phyloP scores from a whole-genome alignment of 192 early-diverging fungal species.

The Spinellus fusiger region DNA sequence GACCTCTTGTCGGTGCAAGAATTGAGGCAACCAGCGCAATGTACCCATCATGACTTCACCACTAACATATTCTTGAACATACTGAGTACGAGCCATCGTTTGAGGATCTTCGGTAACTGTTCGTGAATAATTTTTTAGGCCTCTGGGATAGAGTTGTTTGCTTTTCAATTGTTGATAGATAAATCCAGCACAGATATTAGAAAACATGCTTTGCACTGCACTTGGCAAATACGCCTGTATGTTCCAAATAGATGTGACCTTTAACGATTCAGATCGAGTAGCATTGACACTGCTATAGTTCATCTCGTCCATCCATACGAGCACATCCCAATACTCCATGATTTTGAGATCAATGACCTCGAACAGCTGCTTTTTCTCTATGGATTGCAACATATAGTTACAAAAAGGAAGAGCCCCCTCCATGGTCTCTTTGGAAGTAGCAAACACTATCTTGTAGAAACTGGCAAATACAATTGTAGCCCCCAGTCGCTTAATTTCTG shows the following conservation, averaged over 20 bases:
- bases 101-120: slow-evolving; percentile 16
- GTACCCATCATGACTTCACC: slow-evolving; percentile 59
- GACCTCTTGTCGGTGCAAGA: slow-evolving; percentile 38
- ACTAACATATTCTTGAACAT: slow-evolving; percentile 44
- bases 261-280: not conserved
- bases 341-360: slow-evolving; percentile 63
- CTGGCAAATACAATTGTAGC: slow-evolving; percentile 72
- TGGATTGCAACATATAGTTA: slow-evolving; percentile 62
- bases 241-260: slow-evolving; percentile 81
- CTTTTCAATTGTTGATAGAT: slow-evolving; percentile 55
- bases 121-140: not conserved
- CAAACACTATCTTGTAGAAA: slow-evolving; percentile 75
- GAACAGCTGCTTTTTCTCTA: slow-evolving; percentile 71
- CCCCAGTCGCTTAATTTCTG: slow-evolving; percentile 75
- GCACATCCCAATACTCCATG: slow-evolving; percentile 69
- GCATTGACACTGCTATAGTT: slow-evolving; percentile 73
- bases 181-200: slow-evolving; percentile 63
- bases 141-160: slow-evolving; percentile 33
- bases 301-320: slow-evolving; percentile 89
- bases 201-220: slow-evolving; percentile 65
- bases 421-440: slow-evolving; percentile 72
- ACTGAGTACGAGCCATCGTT: slow-evolving; percentile 16
- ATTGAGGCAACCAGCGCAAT: slow-evolving; percentile 53
- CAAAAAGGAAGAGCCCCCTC: slow-evolving; percentile 68
- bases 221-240: slow-evolving; percentile 84